phyloP scores from a whole-genome alignment of 2,329 filamentous ascomycete species.

The Beauveria caledonica region DNA sequence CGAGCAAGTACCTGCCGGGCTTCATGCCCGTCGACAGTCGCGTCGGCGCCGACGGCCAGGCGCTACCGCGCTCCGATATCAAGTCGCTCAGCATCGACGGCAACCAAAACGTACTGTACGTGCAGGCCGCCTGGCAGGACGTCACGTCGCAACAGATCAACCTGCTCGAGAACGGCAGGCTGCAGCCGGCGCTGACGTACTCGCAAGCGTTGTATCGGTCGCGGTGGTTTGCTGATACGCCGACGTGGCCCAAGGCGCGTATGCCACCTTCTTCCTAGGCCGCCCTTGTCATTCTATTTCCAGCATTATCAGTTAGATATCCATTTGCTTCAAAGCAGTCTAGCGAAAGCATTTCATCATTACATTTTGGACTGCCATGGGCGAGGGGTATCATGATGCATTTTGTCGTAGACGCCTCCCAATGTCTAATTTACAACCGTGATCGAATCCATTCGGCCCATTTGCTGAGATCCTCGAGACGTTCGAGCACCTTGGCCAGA shows the following conservation, averaged over 20 bases:
- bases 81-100: conserved; percentile 9
- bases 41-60: not conserved
- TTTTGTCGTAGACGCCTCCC: not conserved
- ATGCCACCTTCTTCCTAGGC: not conserved
- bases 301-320: not conserved
- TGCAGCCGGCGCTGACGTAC: conserved; percentile 1
- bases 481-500: conserved; percentile 38
- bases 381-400: conserved; percentile 1
- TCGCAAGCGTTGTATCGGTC: not conserved
- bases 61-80: conserved; percentile 6
- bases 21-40: conserved; percentile 9
- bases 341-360: not conserved
- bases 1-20: not conserved
- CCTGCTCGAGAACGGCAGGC: not conserved
- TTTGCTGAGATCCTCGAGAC: conserved; percentile 42
- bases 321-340: not conserved
- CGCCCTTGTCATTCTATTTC: not conserved
- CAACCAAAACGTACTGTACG: conserved; percentile 4
- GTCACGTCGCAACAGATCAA: conserved; percentile 8
- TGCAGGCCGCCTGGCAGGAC: not conserved
- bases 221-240: conserved; percentile 7
- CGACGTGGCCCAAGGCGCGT: conserved; percentile 10
- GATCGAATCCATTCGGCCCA: conserved; percentile 47
- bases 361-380: not conserved
- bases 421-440: conserved; percentile 21